Evolutionary conservation across 768 basidiomycete species (phyloP), one percentile per base, ranked within the genome.

Genomic region (Lepiota brunneoincarnata): DNA sequence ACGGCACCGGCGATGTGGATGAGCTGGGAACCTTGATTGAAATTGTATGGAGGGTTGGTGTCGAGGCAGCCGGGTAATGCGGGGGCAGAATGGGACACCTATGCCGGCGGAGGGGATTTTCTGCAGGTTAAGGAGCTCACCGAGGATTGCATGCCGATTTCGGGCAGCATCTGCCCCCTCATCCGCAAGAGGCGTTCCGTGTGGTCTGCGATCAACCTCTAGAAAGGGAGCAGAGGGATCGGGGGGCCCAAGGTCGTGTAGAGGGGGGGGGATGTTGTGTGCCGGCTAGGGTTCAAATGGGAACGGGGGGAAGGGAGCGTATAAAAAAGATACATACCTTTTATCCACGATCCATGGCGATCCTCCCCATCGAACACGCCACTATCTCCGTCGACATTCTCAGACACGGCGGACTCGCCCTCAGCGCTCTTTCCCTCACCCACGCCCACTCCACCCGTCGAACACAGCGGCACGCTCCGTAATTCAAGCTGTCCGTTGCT

Each of bases 241-340:
- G 42, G 45, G 51, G 15, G 51, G 51, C 4, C 51, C 42, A 45
- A 52, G 45, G 42, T 52, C 51, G 41, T 52, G n/a, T n/a, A n/a
- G n/a, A n/a, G n/a, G 42, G 42, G 43, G 18, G 42, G 36, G 21
- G 41, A 14, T 34, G 37, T 39, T 23, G 49, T 50, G 38, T 46
- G n/a, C n/a, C n/a, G 49, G 49, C 41, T 50, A 50, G 49, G 49
- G 38, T 50, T 39, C 17, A 18, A n/a, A 43, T n/a, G 15, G 17
- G 31, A 26, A 45, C 31, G 21, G 15, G 6, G 3, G 23, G 14
- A 12, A 9, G n/a, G 12, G 39, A 49, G 39, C 35, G 26, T 49
- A 49, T 37, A 11, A 18, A 37, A 15, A 37, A 45, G 24, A 49
- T 21, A 28, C n/a, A n/a, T n/a, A n/a, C n/a, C n/a, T n/a, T n/a